Percentiles rank a stretch among this genome's conserved stretches.
phyloP scores from a whole-genome alignment of 371 early-diverging fungal species.

The Apophysomyces ossiformis region DNA sequence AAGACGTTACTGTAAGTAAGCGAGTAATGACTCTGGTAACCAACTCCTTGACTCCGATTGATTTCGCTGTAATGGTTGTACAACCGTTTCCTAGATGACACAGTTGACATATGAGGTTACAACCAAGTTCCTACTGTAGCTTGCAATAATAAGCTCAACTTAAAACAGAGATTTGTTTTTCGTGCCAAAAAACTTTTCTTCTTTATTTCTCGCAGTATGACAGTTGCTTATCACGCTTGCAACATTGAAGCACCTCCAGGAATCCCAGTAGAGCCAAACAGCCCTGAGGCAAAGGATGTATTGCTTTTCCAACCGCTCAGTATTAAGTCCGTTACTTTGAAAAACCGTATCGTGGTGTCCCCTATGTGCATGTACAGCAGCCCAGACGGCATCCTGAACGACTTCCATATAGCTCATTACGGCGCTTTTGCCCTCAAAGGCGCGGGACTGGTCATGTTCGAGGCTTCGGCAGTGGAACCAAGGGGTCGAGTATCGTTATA shows the following conservation, averaged over 20 bases:
- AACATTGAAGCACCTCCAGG: background rate
- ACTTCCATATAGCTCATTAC: constrained; percentile 66
- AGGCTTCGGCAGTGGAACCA: constrained; percentile 76
- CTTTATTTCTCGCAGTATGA: background rate
- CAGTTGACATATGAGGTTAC: too few species aligned
- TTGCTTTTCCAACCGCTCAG: constrained; percentile 68
- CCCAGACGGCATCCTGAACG: background rate
- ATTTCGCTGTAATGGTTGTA: too few species aligned
- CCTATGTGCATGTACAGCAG: constrained; percentile 74
- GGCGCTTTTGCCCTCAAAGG: constrained; percentile 72
- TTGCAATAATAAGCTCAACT: too few species aligned
- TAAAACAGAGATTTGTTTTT: too few species aligned
- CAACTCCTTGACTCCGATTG: too few species aligned
- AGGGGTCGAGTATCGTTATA: constrained; percentile 77
- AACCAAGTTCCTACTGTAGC: too few species aligned
- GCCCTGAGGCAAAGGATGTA: background rate
- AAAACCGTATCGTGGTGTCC: constrained; percentile 78
- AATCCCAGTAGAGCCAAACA: background rate
- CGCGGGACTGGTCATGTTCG: constrained; percentile 72
- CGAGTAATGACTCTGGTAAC: too few species aligned
- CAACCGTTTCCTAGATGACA: too few species aligned
- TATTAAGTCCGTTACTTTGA: constrained; percentile 59
- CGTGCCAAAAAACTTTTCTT: background rate
- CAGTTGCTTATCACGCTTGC: background rate
- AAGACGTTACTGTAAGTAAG: too few species aligned